Evolutionary conservation across 1,284 basidiomycete species (phyloP), one percentile per base, ranked within the genome.

Genomic region (Xerocomus nothofagi): DNA sequence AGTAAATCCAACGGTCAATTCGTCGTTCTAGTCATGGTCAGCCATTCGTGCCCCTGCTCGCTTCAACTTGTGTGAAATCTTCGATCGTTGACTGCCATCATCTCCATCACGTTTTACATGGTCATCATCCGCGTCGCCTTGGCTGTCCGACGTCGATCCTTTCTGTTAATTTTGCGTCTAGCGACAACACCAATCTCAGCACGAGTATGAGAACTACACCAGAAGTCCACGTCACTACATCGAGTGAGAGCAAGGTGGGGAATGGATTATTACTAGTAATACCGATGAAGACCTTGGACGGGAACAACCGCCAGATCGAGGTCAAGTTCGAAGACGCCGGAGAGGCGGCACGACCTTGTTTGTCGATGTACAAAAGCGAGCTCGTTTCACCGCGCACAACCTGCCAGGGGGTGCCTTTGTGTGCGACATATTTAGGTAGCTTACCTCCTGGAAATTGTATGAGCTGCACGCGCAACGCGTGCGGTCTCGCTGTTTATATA

Each of bases 341-440:
- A 20, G 39, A 27, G 9, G 24, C 8, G 24, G 37, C 18, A 8
- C 42, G 40, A 42, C 2, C 6, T n/a, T 4, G 3, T 18, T 15
- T 15, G 4, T 21, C 32, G 21, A 4, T 2, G 20, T 41, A 6
- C 6, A 5, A 11, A 24, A 6, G 11, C 2, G 10, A 10, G 20
- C 7, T 39, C 11, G 33, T 41, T 41, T 12, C 33, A 39, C 14
- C 17, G 6, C 76, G 12, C 6, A 10, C 20, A 7, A 8, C 8
- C n/a, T 9, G 23, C 23, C n/a, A n/a, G 12, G 17, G 15, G 9
- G 8, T n/a, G 10, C 6, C 12, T 10, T 21, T 14, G 14, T 3
- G 21, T 6, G 10, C 15, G 31, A 39, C 11, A 21, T 21, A 39
- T 27, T 2, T 27, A 8, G 24, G n/a, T n/a, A n/a, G n/a, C n/a